Evolutionary conservation across 129 eudicot genomes (phyloP).

Genomic region (Sambucus nigra): DNA sequence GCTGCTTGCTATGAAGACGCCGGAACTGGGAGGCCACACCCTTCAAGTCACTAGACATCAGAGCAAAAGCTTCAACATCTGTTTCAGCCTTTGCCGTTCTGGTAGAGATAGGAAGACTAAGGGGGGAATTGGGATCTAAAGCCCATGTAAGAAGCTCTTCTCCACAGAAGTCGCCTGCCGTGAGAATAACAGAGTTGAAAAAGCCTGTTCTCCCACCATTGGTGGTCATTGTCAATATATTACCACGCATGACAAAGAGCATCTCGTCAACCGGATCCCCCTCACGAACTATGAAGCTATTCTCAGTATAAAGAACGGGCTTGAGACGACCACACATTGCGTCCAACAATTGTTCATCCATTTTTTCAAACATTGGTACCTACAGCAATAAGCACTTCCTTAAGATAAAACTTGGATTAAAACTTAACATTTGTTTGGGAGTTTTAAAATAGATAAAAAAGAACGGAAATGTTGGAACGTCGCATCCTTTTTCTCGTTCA

Average conservation of each 20-base stretch:
- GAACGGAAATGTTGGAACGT: too few relatives aligned
- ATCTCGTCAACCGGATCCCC: conserved; percentile 92
- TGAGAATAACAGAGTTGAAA: conserved; percentile 55
- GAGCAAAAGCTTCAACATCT: conserved; percentile 82
- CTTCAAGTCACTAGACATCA: conserved; percentile 61
- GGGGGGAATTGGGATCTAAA: conserved; percentile 58
- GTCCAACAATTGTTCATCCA: conserved; percentile 67
- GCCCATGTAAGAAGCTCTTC: conserved; percentile 97
- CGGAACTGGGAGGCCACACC: conserved; percentile 75
- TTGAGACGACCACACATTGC: conserved; percentile 71
- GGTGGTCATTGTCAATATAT: conserved; percentile 48
- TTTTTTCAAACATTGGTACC: conserved; percentile 77
- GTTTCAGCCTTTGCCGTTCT: conserved; percentile 49
- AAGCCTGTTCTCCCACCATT: conserved; percentile 71
- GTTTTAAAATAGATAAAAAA: too few relatives aligned
- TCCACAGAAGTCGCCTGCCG: conserved; percentile 75
- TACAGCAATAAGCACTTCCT: conserved; percentile 10
- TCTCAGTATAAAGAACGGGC: conserved; percentile 65
- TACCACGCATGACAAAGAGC: conserved; percentile 79
- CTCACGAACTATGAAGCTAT: conserved; percentile 58
- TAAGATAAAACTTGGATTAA: neutral
- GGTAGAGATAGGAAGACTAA: conserved; percentile 70
- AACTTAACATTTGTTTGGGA: too few relatives aligned
- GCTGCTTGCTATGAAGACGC: conserved; percentile 69
- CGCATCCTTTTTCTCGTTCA: too few relatives aligned